Conservation (phyloP, 2,329 filamentous ascomycete species). For the Penicillium palitans region DNA sequence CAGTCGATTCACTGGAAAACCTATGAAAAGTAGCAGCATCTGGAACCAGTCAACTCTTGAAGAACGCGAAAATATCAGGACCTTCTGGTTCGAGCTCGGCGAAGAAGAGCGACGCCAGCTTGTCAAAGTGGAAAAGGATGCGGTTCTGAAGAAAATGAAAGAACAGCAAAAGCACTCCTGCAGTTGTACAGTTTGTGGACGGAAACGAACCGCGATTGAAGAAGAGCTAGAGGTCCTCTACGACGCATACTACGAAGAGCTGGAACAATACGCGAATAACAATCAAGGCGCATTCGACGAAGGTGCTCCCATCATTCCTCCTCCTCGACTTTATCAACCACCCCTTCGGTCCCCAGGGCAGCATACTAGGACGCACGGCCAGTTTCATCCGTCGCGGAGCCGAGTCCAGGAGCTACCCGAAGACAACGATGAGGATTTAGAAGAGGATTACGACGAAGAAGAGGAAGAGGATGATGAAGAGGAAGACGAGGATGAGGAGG, state of each 20-base stretch:
- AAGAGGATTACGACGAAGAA: slow-evolving; percentile 56
- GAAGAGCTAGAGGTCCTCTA: slow-evolving; percentile 97
- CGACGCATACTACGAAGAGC: slow-evolving; percentile 96
- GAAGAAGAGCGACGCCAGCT: slow-evolving; percentile 93
- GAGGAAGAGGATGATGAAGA: slow-evolving; percentile 47
- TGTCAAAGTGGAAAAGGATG: slow-evolving; percentile 98
- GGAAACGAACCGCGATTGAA: slow-evolving; percentile 95
- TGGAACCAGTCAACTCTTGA: slow-evolving; percentile 96
- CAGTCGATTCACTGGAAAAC: slow-evolving; percentile 45
- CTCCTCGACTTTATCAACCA: slow-evolving; percentile 63
- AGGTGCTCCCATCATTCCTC: slow-evolving; percentile 67
- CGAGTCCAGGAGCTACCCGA: slow-evolving; percentile 65
- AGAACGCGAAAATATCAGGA: slow-evolving; percentile 94
- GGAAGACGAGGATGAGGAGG: slow-evolving; percentile 61
- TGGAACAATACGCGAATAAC: slow-evolving; percentile 94
- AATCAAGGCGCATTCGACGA: slow-evolving; percentile 63
- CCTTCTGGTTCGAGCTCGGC: slow-evolving; percentile 93
- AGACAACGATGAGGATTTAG: slow-evolving; percentile 56
- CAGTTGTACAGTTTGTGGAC: slow-evolving; percentile 94
- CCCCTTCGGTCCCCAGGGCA: slow-evolving; percentile 56
- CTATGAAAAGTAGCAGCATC: slow-evolving; percentile 74
- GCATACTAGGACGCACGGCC: slow-evolving; percentile 55
- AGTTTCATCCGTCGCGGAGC: slow-evolving; percentile 70
- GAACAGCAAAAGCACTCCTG: slow-evolving; percentile 99
- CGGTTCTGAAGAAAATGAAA: slow-evolving; percentile 98